Evolutionary conservation across 805 yeast species (phyloP), one percentile per base, ranked within the genome.

Genomic region (Kurtzmaniella cleridarum): DNA sequence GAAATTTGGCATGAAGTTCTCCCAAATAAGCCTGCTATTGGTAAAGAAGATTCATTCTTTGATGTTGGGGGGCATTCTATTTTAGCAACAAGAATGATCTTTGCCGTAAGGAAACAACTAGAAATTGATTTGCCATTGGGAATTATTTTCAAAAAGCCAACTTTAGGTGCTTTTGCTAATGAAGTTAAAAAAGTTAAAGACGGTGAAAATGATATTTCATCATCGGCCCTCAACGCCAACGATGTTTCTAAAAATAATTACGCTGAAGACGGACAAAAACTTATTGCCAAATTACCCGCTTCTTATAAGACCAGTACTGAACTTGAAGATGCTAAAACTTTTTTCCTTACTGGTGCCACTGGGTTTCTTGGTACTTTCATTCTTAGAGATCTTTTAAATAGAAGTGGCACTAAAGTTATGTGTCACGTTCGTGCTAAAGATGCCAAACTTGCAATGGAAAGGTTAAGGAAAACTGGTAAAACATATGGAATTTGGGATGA

Each of bases 51-150:
- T 59, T 85, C 95, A 1, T 93, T 93, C 76, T 93, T 93, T 55
- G 99, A 93, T 57, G 68, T 95, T 38, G 99, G 99, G 42, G 99
- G 99, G 2, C 99, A 93, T 62, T 91, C 98, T 1, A 91, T 93
- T 52, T 70, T 93, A 46, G 98, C 98, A 6, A 95, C 99, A 0
- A 78, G 95, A 58, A 89, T 93, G 96, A 91, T 93, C 44, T 93
- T 93, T 54, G 90, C 85, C 49, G 75, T 93, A 50, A 78, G 97
- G 59, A 83, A 84, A 66, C 75, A 74, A 48, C 69, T 90, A 43
- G 74, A 78, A 30, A 75, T 90, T 31, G 95, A 89, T 44, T 69
- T 93, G 38, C 97, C 98, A 17, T 69, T 93, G 44, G 96, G 96
- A 3, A 79, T 84, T 5, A 83, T 95, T 44, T 95, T 90, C 75